Conservation (phyloP, 305 asterid genomes). For the Fraxinus platypoda region DNA sequence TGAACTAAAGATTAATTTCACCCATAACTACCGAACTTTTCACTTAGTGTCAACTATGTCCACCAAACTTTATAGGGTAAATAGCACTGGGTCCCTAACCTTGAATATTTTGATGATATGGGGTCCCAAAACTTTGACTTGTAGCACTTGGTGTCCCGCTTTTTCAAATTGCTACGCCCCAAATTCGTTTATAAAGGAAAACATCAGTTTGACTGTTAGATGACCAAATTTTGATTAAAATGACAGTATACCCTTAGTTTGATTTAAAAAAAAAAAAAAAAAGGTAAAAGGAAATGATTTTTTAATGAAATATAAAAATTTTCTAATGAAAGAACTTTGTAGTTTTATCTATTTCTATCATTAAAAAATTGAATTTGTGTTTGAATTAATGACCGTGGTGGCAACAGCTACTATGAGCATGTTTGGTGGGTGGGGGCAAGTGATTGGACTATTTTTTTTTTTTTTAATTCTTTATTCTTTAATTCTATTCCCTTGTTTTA, state of each 20-base stretch:
- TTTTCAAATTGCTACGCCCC: not conserved
- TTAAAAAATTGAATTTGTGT: not conserved
- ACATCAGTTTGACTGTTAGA: not conserved
- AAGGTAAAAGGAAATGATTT: too few species aligned
- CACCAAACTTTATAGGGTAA: too few species aligned
- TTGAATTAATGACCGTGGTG: not conserved
- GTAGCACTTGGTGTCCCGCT: not conserved
- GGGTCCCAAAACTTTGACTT: not conserved
- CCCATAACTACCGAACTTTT: not conserved
- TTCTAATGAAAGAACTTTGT: not conserved
- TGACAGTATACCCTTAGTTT: not conserved
- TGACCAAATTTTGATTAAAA: not conserved
- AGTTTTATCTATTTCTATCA: not conserved
- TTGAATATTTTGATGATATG: too few species aligned
- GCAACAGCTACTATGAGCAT: not conserved
- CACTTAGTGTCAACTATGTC: too few species aligned
- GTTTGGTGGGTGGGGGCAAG: not conserved
- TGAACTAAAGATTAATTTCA: not conserved
- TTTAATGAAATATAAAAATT: too few species aligned
- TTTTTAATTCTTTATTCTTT: too few species aligned
- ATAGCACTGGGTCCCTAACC: not conserved
- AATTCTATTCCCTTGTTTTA: not conserved
- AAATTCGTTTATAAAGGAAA: too few species aligned
- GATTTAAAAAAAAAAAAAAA: too few species aligned
- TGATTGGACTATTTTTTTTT: too few species aligned